These are phyloP conservation scores for Teratosphaeria gauchensis DNA, from an alignment of 2,329 filamentous ascomycete genomes.

Conservation along the genomic window DNA sequence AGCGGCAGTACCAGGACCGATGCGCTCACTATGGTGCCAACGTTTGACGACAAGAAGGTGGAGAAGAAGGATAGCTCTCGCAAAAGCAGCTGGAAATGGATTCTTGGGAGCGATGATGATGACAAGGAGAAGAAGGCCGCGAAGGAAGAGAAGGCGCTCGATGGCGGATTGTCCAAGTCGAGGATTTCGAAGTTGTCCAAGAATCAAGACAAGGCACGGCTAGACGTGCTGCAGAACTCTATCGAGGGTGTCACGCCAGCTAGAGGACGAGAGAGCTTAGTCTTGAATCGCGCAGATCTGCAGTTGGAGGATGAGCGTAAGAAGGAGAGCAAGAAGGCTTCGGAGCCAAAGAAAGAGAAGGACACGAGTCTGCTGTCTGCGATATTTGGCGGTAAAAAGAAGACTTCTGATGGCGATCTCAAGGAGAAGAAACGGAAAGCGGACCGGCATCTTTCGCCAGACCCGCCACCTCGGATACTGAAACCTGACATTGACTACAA, in stretches of 20 bases:
- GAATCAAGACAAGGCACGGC: slow-evolving; percentile 57
- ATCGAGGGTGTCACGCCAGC: slow-evolving; percentile 50
- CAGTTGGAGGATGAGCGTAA: slow-evolving; percentile 73
- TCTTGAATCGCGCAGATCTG: slow-evolving; percentile 67
- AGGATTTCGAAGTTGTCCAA: slow-evolving; percentile 53
- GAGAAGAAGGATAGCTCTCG: slow-evolving; percentile 54
- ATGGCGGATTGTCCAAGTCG: slow-evolving; percentile 26
- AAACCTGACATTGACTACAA: slow-evolving; percentile 88
- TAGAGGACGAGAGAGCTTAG: slow-evolving; percentile 67
- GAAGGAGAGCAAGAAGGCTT: slow-evolving; percentile 50
- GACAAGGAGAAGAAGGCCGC: slow-evolving; percentile 50
- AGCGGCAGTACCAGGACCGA: slow-evolving; percentile 61
- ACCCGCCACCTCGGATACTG: slow-evolving; percentile 62
- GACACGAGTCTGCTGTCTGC: slow-evolving; percentile 71
- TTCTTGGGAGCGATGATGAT: slow-evolving; percentile 60
- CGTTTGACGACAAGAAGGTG: slow-evolving; percentile 63
- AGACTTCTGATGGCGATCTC: slow-evolving; percentile 54
- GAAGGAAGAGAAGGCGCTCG: slow-evolving; percentile 19
- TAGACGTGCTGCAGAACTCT: slow-evolving; percentile 80
- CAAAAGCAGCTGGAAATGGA: slow-evolving; percentile 81
- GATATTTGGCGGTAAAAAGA: slow-evolving; percentile 81
- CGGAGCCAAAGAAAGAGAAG: slow-evolving; percentile 69
- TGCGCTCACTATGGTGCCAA: slow-evolving; percentile 70
- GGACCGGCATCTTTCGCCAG: slow-evolving; percentile 68
- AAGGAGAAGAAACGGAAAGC: slow-evolving; percentile 62